Percentiles rank a stretch among this genome's conserved stretches.
Evolutionary conservation across 805 yeast genomes (phyloP).

Genomic region (Pichia manshurica): DNA sequence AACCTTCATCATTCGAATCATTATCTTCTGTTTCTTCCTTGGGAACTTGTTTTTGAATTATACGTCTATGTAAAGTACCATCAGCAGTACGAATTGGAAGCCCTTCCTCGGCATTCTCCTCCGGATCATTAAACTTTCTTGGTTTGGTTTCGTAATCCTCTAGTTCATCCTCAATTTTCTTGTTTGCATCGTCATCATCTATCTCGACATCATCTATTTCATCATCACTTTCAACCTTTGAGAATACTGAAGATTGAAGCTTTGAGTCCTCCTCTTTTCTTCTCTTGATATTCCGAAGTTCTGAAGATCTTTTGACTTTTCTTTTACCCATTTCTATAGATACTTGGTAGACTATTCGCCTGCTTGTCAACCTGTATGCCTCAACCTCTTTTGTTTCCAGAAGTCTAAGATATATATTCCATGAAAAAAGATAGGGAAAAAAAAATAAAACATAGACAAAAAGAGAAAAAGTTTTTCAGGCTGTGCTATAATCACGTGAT

Average conservation of each 20-base stretch:
- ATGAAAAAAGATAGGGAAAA: no score
- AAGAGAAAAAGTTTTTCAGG: slow-evolving; percentile 5
- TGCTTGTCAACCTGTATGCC: no score
- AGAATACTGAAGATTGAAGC: slow-evolving; percentile 13
- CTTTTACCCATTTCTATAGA: slow-evolving; percentile 32
- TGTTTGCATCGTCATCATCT: slow-evolving; percentile 15
- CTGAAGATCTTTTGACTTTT: slow-evolving; percentile 32
- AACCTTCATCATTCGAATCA: slow-evolving; percentile 33
- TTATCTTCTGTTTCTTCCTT: slow-evolving; percentile 15
- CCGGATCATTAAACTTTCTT: slow-evolving; percentile 43
- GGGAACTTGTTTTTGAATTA: slow-evolving; percentile 27
- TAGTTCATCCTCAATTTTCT: slow-evolving; percentile 45
- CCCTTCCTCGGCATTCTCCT: slow-evolving; percentile 50
- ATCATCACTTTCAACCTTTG: slow-evolving; percentile 15
- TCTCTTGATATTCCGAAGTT: slow-evolving; percentile 30
- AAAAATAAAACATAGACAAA: slow-evolving; percentile 5
- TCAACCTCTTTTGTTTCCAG: background rate
- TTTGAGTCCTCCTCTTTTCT: slow-evolving; percentile 41
- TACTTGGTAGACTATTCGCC: background rate
- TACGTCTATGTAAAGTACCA: slow-evolving; percentile 69
- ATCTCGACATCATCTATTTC: slow-evolving; percentile 19
- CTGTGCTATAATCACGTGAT: slow-evolving; percentile 4
- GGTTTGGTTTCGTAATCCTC: slow-evolving; percentile 76
- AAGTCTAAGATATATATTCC: no score
- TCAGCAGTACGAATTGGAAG: slow-evolving; percentile 72